Base-by-base conservation (phyloP, 192 early-diverging fungal genomes). In the Mycoemilia scoparia region DNA sequence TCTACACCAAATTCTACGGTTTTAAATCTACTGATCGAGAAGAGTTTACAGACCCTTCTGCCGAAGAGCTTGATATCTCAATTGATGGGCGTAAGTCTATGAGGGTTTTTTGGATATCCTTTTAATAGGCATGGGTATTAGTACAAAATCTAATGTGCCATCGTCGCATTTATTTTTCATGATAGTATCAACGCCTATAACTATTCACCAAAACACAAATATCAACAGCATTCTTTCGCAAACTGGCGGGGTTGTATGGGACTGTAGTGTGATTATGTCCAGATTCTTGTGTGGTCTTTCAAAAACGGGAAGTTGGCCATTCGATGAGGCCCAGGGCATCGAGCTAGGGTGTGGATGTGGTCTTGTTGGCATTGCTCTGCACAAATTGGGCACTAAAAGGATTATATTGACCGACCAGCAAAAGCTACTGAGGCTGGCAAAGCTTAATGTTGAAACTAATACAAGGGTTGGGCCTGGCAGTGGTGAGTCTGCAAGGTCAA, bases 331-430 rank as follows among this genome's bases (percentile, higher is more conserved):
- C 2, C 55, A 36, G 16, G 24, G 31, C 8, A 20, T 62, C 2
- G 59, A 62, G 39, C 45, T 62, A 1, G 59, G 59, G 0, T 30
- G 53, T 5, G 59, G 59, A 10, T 62, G 59, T 24, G 59, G 59
- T 4, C 41, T 62, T 12, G 59, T 56, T 17, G 54, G 59, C 4
- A 21, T 62, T 7, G 27, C 32, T 0, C 21, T 55, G 18, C 59
- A 62, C 27, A 39, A 32, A 8, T 35, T 62, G 7, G 59, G 59
- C 1, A 45, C 54, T 1, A 27, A 25, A 9, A 45, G 45, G 1
- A 41, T 51, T 3, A 46, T 51, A 13, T 25, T 56, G 20, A 62
- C 59, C 0, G 59, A 62, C 22, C 59, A 62, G 21, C n/a, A 29
- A 7, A 45, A 54, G 8, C 47, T 62, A 49, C 26, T 51, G 39